A percentile compares a stretch with the other conserved stretches of the same genome.
These are phyloP conservation scores for Globisporangium canariense DNA, from an alignment of 352 stramenopile species.

Conservation along the genomic window DNA sequence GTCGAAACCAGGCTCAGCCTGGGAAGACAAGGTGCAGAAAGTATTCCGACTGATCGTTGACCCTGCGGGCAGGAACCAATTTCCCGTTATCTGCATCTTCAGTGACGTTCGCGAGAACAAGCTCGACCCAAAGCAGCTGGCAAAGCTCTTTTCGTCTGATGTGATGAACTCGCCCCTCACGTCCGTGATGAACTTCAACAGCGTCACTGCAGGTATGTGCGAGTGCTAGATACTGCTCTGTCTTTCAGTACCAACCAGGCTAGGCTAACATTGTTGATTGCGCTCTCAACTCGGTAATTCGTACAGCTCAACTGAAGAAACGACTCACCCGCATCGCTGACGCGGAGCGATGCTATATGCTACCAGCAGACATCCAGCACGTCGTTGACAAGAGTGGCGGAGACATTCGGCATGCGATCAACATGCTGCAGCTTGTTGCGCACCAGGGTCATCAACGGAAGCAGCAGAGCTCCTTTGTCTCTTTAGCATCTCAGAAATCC, in stretches of 20 bases:
- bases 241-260: too few species aligned
- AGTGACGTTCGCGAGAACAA: slow-evolving; percentile 79
- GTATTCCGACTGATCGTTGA: slow-evolving; percentile 57
- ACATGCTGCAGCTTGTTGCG: slow-evolving; percentile 59
- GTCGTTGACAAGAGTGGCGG: slow-evolving; percentile 64
- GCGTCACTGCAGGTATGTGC: slow-evolving; percentile 55
- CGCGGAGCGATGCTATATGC: slow-evolving; percentile 30
- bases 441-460: slow-evolving; percentile 3
- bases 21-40: slow-evolving; percentile 53
- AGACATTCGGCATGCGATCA: slow-evolving; percentile 77
- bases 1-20: slow-evolving; percentile 30
- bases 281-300: neutral
- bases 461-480: slow-evolving; percentile 15
- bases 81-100: slow-evolving; percentile 77
- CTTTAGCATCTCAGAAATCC: neutral
- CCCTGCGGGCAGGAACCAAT: slow-evolving; percentile 28
- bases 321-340: slow-evolving; percentile 38
- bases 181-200: slow-evolving; percentile 76
- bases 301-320: slow-evolving; percentile 69
- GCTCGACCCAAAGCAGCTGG: slow-evolving; percentile 60
- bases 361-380: slow-evolving; percentile 31
- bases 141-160: slow-evolving; percentile 56
- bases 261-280: neutral
- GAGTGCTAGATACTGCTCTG: too few species aligned
- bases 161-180: slow-evolving; percentile 68